A percentile compares a stretch with the other conserved stretches of the same genome.
Conservation (phyloP, 768 basidiomycete species). For the Russula brevipes region DNA sequence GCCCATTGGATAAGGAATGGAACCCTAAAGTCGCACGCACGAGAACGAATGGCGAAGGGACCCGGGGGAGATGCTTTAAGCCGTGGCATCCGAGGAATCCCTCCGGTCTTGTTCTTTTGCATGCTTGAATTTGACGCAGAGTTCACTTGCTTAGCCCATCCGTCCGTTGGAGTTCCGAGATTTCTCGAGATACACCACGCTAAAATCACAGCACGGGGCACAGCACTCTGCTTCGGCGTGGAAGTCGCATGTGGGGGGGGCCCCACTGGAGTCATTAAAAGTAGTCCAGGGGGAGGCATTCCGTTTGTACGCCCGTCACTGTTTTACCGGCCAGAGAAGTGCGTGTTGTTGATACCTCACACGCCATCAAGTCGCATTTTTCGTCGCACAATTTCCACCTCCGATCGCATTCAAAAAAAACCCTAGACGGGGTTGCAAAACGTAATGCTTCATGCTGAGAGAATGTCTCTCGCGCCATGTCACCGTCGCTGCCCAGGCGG, state of each 20-base stretch:
- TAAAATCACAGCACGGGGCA: constrained; percentile 7
- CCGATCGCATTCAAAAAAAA: constrained; percentile 19
- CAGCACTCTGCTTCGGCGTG: constrained; percentile 11
- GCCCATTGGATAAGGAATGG: constrained; percentile 12
- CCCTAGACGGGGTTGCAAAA: constrained; percentile 19
- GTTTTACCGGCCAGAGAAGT: constrained; percentile 14
- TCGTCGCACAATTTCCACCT: constrained; percentile 21
- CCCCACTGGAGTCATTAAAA: constrained; percentile 7
- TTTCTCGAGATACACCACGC: not conserved
- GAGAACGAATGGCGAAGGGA: not conserved
- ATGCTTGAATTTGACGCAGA: not conserved
- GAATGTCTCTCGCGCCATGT: constrained; percentile 18
- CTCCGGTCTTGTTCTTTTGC: not conserved
- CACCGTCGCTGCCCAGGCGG: constrained; percentile 13
- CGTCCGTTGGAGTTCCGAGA: constrained; percentile 6
- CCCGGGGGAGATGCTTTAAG: not conserved
- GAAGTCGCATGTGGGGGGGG: constrained; percentile 9
- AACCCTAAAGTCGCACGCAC: not conserved
- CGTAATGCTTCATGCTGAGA: constrained; percentile 25
- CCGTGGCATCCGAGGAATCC: constrained; percentile 13
- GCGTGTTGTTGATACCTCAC: constrained; percentile 19
- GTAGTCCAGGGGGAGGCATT: not conserved
- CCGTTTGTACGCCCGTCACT: not conserved
- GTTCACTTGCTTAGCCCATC: not conserved
- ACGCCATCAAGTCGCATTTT: constrained; percentile 18